phyloP scores from a whole-genome alignment of 495 filamentous ascomycete species.

The Apodospora peruviana region DNA sequence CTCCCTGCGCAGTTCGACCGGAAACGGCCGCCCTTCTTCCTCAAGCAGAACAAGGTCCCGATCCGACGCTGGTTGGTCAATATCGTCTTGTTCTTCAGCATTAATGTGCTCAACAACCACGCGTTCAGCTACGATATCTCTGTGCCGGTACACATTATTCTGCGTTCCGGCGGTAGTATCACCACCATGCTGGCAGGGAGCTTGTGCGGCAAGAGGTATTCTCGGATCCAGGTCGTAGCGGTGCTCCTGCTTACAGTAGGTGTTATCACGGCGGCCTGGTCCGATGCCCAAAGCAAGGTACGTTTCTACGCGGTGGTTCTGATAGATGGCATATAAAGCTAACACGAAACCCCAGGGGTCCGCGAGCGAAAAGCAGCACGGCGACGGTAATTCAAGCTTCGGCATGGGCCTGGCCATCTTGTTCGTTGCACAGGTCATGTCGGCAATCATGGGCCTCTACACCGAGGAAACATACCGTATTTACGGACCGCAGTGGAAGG shows the following conservation, averaged over 20 bases:
- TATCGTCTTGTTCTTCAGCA: constrained; percentile 83
- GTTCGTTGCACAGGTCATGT: constrained; percentile 81
- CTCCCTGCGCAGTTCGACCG: constrained; percentile 67
- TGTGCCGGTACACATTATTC: constrained; percentile 93
- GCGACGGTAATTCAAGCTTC: constrained; percentile 37
- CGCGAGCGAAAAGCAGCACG: constrained; percentile 21
- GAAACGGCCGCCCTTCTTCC: constrained; percentile 55
- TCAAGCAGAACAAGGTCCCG: constrained; percentile 75
- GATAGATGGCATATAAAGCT: too few relatives aligned
- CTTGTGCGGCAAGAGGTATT: constrained; percentile 79
- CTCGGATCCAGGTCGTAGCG: constrained; percentile 67
- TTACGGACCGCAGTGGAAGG: constrained; percentile 88
- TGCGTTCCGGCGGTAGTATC: constrained; percentile 90
- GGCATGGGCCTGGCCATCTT: constrained; percentile 77
- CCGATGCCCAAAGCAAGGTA: constrained; percentile 80
- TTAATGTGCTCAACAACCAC: constrained; percentile 95
- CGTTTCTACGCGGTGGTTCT: constrained; percentile 2
- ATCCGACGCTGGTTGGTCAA: constrained; percentile 79
- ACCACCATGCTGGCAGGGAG: constrained; percentile 86
- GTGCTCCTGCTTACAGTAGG: constrained; percentile 80
- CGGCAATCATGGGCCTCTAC: constrained; percentile 91
- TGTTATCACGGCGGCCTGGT: constrained; percentile 79
- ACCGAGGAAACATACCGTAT: constrained; percentile 80
- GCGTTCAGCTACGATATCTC: constrained; percentile 96
- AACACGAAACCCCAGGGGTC: constrained; percentile 17